phyloP scores from a whole-genome alignment of 2,329 filamentous ascomycete genomes.

The Stachybotrys elegans region DNA sequence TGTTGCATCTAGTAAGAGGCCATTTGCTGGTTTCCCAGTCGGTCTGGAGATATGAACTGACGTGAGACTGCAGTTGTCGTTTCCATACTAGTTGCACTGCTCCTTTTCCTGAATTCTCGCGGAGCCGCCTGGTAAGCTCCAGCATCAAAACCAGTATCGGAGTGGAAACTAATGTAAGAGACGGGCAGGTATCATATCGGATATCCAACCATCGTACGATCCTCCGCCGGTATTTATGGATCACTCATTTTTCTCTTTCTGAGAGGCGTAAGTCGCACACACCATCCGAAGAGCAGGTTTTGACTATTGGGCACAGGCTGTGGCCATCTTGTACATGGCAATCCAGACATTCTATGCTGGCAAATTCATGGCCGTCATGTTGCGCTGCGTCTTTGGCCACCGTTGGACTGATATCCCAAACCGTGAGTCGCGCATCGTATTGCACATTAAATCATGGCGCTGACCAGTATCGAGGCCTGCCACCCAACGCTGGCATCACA shows the following conservation, averaged over 20 bases:
- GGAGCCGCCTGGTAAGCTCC: neutral
- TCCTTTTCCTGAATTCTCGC: neutral
- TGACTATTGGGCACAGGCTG: neutral
- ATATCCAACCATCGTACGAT: neutral
- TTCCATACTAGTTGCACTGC: neutral
- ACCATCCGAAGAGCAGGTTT: neutral
- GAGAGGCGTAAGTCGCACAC: neutral
- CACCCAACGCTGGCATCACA: neutral
- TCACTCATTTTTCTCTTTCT: neutral
- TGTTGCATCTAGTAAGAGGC: neutral
- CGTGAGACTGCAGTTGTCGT: neutral
- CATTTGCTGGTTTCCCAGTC: neutral
- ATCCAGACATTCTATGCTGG: constrained; percentile 1
- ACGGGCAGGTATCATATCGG: neutral
- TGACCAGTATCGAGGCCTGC: neutral
- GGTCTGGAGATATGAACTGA: neutral
- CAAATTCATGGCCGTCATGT: neutral
- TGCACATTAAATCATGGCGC: neutral
- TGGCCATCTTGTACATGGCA: neutral
- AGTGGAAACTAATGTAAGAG: too few species aligned
- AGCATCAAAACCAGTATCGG: neutral
- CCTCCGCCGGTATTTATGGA: neutral
- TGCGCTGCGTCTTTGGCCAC: neutral
- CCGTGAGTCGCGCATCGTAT: neutral
- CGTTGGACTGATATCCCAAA: neutral